Base-by-base conservation (phyloP, 257 asterid species). In the Anisodus tanguticus region DNA sequence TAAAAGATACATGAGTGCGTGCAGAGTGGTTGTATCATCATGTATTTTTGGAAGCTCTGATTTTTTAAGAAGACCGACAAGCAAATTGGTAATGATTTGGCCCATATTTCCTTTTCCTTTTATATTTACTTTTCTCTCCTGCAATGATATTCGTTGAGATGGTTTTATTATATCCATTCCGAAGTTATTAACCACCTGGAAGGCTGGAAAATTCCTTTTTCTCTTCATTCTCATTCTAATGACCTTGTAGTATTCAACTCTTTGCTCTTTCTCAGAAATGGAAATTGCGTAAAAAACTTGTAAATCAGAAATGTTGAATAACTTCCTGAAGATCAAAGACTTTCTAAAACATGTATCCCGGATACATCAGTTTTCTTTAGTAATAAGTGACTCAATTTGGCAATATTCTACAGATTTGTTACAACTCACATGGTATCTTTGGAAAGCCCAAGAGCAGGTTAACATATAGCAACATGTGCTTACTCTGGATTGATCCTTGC, bases 41-140 rank as follows among this genome's bases (percentile, higher is more conserved):
- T 94, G 99, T 92, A 94, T 93, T 83, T 95, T 95, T 88, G 99
- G 99, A 72, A 95, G 91, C 93, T 95, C 95, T 16, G 99, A 95
- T 87, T 95, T 92, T 85, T 84, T 95, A 88, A 92, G 98, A 83
- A 91, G 97, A 85, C 99, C 99, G 83, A 86, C 97, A 82, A 92
- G 95, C 93, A 94, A 93, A 94, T 35, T 93, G 97, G 98, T 94
- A 92, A 86, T 13, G 70, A 81, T 82, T 53, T 53, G 76, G 70
- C 64, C 13, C 26, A 26, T 31, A 31, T 31, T 31, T 31, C 35
- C 62, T 3, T 53, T 76, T 53, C 12, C 2, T 47, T 53, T 26
- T 53, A 53, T 77, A 26, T 77, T 12, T 77, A 53, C 41, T 76
- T 4, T 8, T 51, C 81, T 76, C 7, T 76, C 64, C 11, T 77